Percentiles rank a stretch among this genome's conserved stretches.
These are phyloP conservation scores for Phytopythium cucurbitacearum DNA, from an alignment of 352 stramenopile genomes.

Conservation along the genomic window DNA sequence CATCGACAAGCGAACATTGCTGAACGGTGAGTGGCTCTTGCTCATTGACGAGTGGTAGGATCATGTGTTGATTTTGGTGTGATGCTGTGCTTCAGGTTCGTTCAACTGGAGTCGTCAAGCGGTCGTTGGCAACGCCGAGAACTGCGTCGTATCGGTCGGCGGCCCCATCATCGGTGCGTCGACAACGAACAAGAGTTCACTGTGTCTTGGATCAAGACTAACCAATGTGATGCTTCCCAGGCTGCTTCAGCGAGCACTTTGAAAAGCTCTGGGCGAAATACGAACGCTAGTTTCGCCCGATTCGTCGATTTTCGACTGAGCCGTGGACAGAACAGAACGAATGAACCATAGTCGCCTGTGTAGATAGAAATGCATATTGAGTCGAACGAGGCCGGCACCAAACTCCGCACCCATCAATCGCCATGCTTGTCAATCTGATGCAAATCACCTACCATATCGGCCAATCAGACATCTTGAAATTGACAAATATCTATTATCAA, in stretches of 20 bases:
- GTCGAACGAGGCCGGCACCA: too few species aligned
- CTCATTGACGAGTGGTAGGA: not conserved
- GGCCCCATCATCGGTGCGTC: slow-evolving; percentile 49
- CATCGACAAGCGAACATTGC: slow-evolving; percentile 50
- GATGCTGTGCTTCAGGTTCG: slow-evolving; percentile 21
- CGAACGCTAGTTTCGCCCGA: slow-evolving; percentile 18
- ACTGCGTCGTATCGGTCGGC: slow-evolving; percentile 48
- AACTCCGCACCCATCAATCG: too few species aligned
- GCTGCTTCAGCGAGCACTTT: slow-evolving; percentile 55
- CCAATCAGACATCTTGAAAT: too few species aligned
- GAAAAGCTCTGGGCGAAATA: slow-evolving; percentile 58
- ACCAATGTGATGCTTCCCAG: slow-evolving; percentile 10
- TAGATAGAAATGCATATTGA: too few species aligned
- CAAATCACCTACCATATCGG: too few species aligned
- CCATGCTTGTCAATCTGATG: too few species aligned
- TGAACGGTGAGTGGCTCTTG: slow-evolving; percentile 36
- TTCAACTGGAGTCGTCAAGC: slow-evolving; percentile 79
- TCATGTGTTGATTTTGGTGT: not conserved
- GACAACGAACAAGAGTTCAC: not conserved
- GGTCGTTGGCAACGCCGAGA: slow-evolving; percentile 58
- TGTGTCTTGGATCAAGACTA: not conserved
- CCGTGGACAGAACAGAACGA: too few species aligned
- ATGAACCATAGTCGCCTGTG: too few species aligned
- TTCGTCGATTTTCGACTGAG: too few species aligned
- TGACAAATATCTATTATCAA: too few species aligned